These are phyloP conservation scores for Stropharia rugosoannulata DNA, from an alignment of 768 basidiomycete genomes.

Conservation along the genomic window DNA sequence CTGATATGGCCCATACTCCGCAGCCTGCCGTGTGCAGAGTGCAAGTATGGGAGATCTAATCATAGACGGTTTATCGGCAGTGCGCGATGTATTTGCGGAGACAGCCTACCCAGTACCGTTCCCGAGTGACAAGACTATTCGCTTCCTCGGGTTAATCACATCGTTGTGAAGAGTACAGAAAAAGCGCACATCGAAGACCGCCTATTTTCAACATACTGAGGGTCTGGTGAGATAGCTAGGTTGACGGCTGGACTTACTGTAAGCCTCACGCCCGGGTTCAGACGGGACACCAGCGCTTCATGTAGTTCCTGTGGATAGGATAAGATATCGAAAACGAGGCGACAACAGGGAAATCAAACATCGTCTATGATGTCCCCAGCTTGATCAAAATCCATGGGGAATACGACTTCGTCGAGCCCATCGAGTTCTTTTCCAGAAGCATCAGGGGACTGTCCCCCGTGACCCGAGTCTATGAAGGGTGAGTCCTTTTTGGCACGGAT, in stretches of 20 bases:
- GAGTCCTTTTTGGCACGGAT: not conserved
- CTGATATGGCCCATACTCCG: conserved; percentile 40
- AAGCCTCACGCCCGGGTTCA: conserved; percentile 46
- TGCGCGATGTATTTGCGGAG: not conserved
- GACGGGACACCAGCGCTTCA: conserved; percentile 41
- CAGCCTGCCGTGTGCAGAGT: conserved; percentile 53
- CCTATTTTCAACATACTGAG: conserved; percentile 25
- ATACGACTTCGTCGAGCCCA: conserved; percentile 86
- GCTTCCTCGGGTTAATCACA: not conserved
- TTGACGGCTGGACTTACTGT: conserved; percentile 33
- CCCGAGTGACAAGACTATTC: conserved; percentile 48
- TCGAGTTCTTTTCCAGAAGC: conserved; percentile 72
- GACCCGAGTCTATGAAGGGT: conserved; percentile 70
- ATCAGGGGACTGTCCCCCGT: conserved; percentile 88
- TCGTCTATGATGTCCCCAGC: conserved; percentile 73
- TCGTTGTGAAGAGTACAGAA: not conserved
- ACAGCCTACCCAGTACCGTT: conserved; percentile 43
- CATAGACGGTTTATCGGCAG: not conserved
- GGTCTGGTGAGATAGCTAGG: not conserved
- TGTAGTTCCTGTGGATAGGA: conserved; percentile 40
- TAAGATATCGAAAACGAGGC: not conserved
- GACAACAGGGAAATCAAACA: conserved; percentile 34
- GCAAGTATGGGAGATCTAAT: conserved; percentile 53
- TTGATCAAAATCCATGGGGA: conserved; percentile 78
- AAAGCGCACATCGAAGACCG: conserved; percentile 48